A percentile compares a stretch with the other conserved stretches of the same genome.
Evolutionary conservation across 345 rosid species (phyloP).

Genomic region (Ailanthus altissimus): DNA sequence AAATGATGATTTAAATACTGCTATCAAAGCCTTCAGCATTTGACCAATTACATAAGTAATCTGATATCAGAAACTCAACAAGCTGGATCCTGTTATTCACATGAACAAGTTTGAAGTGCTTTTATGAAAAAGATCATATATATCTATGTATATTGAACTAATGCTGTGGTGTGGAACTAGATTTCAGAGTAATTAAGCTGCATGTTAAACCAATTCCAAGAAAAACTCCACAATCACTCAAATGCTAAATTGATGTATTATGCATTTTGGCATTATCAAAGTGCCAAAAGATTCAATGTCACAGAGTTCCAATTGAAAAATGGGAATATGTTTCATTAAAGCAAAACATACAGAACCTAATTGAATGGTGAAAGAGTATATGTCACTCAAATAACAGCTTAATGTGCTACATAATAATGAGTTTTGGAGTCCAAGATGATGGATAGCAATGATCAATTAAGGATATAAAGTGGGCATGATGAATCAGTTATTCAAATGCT

Average conservation of each 20-base stretch:
- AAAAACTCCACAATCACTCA: neutral
- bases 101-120: neutral
- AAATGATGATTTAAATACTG: conserved; percentile 33
- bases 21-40: conserved; percentile 48
- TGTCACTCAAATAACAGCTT: neutral
- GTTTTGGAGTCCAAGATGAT: neutral
- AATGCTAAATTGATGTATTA: neutral
- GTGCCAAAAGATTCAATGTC: neutral
- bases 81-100: conserved; percentile 76
- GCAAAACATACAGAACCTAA: neutral
- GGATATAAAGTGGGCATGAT: neutral
- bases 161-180: too few species aligned
- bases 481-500: conserved; percentile 29
- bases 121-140: neutral
- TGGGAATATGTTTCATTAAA: neutral
- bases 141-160: neutral
- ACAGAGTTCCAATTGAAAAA: neutral
- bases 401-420: neutral
- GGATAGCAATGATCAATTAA: neutral
- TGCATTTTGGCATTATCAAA: neutral
- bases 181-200: too few species aligned
- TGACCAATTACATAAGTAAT: conserved; percentile 66
- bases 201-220: too few species aligned
- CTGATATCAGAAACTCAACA: conserved; percentile 69
- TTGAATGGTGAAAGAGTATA: neutral